phyloP scores from a whole-genome alignment of 805 yeast species.

The Yamadazyma phyllophila region DNA sequence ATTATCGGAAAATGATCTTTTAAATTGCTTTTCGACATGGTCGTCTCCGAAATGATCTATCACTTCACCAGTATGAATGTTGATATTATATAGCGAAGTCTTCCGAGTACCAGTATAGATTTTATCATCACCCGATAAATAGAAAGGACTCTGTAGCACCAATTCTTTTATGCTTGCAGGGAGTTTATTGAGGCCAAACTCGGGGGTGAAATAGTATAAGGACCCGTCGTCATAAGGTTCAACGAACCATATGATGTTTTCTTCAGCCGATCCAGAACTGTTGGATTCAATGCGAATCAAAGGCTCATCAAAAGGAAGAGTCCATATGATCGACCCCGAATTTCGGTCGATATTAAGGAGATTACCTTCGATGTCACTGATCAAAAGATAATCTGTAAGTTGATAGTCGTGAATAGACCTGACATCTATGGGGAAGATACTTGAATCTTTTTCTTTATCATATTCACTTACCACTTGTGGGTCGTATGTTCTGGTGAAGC shows the following conservation, averaged over 20 bases:
- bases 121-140: slow-evolving; percentile 70
- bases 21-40: slow-evolving; percentile 26
- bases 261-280: slow-evolving; percentile 7
- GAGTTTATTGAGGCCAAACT: slow-evolving; percentile 71
- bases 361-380: slow-evolving; percentile 84
- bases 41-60: slow-evolving; percentile 62
- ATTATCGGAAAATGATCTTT: slow-evolving; percentile 18
- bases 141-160: slow-evolving; percentile 82
- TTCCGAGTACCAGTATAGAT: slow-evolving; percentile 82
- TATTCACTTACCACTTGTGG: slow-evolving; percentile 1
- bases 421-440: slow-evolving; percentile 30
- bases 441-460: slow-evolving; percentile 8
- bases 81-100: slow-evolving; percentile 72
- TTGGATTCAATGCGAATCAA: slow-evolving; percentile 47
- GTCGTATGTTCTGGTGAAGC: slow-evolving; percentile 2
- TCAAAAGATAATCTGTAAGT: slow-evolving; percentile 58
- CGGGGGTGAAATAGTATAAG: slow-evolving; percentile 74
- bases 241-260: slow-evolving; percentile 69
- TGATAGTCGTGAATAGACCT: slow-evolving; percentile 46
- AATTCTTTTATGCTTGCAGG: slow-evolving; percentile 79
- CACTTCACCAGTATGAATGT: slow-evolving; percentile 72
- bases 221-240: slow-evolving; percentile 89
- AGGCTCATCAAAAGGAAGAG: slow-evolving; percentile 63
- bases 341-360: slow-evolving; percentile 75
- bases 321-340: slow-evolving; percentile 77